Evolutionary conservation across 2,329 filamentous ascomycete genomes (phyloP).

Genomic region (Aureobasidium sp.): DNA sequence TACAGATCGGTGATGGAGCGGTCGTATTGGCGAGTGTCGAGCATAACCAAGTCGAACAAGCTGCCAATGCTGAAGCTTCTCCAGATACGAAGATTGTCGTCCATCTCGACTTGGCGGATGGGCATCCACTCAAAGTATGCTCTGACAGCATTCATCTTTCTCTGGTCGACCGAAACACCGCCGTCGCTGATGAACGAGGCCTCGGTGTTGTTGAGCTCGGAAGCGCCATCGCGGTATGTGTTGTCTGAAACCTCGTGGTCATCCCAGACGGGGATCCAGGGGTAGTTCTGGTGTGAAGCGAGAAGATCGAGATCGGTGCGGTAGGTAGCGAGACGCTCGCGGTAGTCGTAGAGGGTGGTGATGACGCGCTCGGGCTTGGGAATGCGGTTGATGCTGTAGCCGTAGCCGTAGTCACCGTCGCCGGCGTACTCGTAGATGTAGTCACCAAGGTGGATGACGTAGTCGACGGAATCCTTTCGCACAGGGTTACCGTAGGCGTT

Average conservation of each 20-base stretch:
- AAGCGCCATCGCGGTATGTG: slow-evolving; percentile 56
- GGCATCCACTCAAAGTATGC: slow-evolving; percentile 64
- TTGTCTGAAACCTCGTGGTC: slow-evolving; percentile 62
- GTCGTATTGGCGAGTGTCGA: slow-evolving; percentile 64
- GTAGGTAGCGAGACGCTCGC: slow-evolving; percentile 52
- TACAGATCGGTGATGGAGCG: slow-evolving; percentile 54
- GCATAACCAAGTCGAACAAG: slow-evolving; percentile 59
- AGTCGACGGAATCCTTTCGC: slow-evolving; percentile 42
- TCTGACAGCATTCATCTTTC: slow-evolving; percentile 66
- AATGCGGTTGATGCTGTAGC: slow-evolving; percentile 42
- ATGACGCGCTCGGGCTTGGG: slow-evolving; percentile 48
- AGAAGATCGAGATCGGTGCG: slow-evolving; percentile 56
- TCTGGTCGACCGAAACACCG: slow-evolving; percentile 59
- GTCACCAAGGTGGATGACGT: slow-evolving; percentile 43
- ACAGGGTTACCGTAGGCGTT: slow-evolving; percentile 33
- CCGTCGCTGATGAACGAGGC: slow-evolving; percentile 54
- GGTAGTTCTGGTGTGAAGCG: slow-evolving; percentile 48
- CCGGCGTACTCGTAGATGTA: slow-evolving; percentile 58
- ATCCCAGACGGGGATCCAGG: slow-evolving; percentile 61
- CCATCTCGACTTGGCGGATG: slow-evolving; percentile 58
- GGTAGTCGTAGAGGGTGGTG: slow-evolving; percentile 52
- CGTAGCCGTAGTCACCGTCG: slow-evolving; percentile 40
- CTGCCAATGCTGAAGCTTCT: slow-evolving; percentile 57
- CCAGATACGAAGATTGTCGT: slow-evolving; percentile 64
- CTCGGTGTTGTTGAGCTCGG: slow-evolving; percentile 59